Conservation (phyloP, 1,139 yeast species). For the Yamadazyma diddensiae region DNA sequence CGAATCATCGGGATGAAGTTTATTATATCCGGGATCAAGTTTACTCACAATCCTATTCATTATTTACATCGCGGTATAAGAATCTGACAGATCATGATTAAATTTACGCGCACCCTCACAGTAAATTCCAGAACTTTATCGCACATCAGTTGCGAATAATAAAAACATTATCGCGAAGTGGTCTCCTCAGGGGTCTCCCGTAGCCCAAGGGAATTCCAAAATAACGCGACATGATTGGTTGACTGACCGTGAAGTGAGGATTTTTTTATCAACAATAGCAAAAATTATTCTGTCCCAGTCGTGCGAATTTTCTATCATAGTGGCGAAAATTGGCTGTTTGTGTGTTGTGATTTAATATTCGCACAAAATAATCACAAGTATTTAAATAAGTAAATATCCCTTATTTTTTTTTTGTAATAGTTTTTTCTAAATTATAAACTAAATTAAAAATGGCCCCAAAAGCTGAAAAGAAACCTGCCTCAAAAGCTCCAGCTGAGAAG, state of each 20-base stretch:
- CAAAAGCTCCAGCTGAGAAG: constrained; percentile 98
- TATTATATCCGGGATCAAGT: background rate
- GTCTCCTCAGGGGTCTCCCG: background rate
- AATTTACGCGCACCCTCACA: constrained; percentile 1
- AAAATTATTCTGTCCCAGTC: background rate
- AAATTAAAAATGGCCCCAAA: constrained; percentile 80
- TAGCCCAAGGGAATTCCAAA: background rate
- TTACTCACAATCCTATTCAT: too few species aligned
- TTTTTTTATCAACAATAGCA: too few species aligned
- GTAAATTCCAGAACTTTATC: too few species aligned
- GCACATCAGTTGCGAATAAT: constrained; percentile 3
- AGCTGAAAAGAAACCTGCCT: constrained; percentile 98
- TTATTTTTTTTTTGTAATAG: constrained; percentile 6
- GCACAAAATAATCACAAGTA: constrained; percentile 9
- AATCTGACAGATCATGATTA: background rate
- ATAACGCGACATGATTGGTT: background rate
- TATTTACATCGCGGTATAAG: too few species aligned
- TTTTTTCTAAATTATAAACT: background rate
- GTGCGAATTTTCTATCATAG: constrained; percentile 1
- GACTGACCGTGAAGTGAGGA: too few species aligned
- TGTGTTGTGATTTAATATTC: too few species aligned
- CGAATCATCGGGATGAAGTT: background rate
- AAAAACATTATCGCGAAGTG: background rate
- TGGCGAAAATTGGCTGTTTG: constrained; percentile 3
- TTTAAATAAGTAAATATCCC: constrained; percentile 12